Percentiles rank a stretch among this genome's conserved stretches.
Conservation (phyloP, 495 filamentous ascomycete genomes). For the Neurospora sublineolata region DNA sequence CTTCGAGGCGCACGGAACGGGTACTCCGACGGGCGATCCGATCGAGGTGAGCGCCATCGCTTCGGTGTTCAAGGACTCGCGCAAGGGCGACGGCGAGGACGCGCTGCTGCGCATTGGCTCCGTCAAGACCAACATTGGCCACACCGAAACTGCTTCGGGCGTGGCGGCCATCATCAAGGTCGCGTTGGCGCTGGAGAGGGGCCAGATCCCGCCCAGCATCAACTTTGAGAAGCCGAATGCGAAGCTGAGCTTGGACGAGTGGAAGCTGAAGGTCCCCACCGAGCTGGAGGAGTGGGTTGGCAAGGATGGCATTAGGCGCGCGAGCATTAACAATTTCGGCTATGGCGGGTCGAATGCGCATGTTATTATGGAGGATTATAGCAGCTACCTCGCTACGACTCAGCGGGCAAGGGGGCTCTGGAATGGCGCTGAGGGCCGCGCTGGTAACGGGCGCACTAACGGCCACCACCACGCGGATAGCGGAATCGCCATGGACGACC, state of each 20-base stretch:
- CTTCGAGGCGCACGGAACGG: conserved; percentile 44
- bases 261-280: conserved; percentile 24
- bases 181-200: conserved; percentile 29
- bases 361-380: conserved; percentile 13
- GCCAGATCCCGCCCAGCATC: conserved; percentile 31
- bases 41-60: conserved; percentile 39
- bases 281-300: conserved; percentile 13
- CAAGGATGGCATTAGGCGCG: conserved; percentile 3
- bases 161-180: conserved; percentile 37
- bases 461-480: not conserved
- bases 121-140: conserved; percentile 34
- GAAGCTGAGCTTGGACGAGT: conserved; percentile 24
- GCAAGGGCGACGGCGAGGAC: conserved; percentile 13
- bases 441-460: conserved; percentile 2
- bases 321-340: conserved; percentile 17
- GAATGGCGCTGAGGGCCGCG: conserved; percentile 4
- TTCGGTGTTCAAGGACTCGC: conserved; percentile 25
- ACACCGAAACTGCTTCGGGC: conserved; percentile 31
- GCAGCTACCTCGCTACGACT: not conserved
- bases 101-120: conserved; percentile 27
- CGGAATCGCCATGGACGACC: not conserved
- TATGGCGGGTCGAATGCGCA: conserved; percentile 18
- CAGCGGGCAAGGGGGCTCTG: not conserved
- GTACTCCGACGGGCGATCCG: conserved; percentile 47
- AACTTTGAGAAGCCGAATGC: conserved; percentile 34